A percentile compares a stretch with the other conserved stretches of the same genome.
Evolutionary conservation across 2,329 filamentous ascomycete species (phyloP).

Genomic region (Colletotrichum sp.): DNA sequence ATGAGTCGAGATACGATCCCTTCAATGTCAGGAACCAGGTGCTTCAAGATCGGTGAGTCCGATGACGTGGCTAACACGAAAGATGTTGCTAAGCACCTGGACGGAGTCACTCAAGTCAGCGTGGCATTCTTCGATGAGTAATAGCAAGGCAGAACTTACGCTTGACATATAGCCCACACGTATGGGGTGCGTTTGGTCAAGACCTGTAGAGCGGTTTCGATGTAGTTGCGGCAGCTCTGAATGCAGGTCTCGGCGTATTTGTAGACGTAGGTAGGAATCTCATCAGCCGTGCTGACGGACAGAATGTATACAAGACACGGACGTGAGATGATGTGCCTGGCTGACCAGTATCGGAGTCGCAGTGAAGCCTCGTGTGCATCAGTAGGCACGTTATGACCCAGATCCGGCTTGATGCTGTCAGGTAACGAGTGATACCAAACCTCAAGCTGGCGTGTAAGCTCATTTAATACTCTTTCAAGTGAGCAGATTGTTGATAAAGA

Average conservation of each 20-base stretch:
- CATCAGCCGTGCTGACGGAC: not conserved
- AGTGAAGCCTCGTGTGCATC: not conserved
- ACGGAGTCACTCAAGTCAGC: not conserved
- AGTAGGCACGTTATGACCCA: not conserved
- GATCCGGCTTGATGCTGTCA: not conserved
- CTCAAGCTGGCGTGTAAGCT: not conserved
- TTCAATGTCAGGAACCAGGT: not conserved
- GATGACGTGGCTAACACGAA: not conserved
- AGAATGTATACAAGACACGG: not conserved
- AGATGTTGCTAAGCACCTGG: not conserved
- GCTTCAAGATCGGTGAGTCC: not conserved
- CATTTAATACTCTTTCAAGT: not conserved
- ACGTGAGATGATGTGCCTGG: not conserved
- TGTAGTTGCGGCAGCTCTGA: not conserved
- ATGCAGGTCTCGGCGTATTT: not conserved
- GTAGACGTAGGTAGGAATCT: not conserved
- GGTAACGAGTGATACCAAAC: not conserved
- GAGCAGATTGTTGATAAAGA: not conserved
- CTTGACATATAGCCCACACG: not conserved
- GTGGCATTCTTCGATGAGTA: not conserved
- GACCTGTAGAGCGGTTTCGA: not conserved
- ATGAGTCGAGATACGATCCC: not conserved
- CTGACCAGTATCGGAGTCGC: not conserved
- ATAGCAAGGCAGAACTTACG: not conserved
- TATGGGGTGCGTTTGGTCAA: not conserved